Base-by-base conservation (phyloP, 139 green algal species). In the Chlorella sp. region DNA sequence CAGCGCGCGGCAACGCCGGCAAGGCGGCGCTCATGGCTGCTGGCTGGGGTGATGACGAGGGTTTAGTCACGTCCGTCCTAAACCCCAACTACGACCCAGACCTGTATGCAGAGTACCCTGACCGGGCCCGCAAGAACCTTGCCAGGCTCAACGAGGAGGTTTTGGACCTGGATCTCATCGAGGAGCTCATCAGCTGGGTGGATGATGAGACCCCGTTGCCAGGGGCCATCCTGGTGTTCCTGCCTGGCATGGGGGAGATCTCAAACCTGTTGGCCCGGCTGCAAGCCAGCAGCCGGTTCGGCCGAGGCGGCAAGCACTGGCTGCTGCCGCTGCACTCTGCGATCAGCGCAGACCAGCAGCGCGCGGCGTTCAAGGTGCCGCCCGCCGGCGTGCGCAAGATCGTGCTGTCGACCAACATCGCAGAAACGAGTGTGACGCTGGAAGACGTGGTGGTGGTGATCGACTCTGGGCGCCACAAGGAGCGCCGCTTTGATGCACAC, bases 381-480 rank as follows among this genome's bases (percentile, higher is more conserved):
- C 64, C 60, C 20, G 35, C 70, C 30, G 77, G 78, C 1, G 59
- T 84, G 70, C 78, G 78, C 70, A 81, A 84, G 67, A 66, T 97
- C 23, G 90, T 98, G 36, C 74, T 98, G 69, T 81, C 93, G 27
- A 98, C 94, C 67, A 98, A 98, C 85, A 98, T 98, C 55, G 95
- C 95, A 0, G 95, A 99, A 83, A 99, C 95, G 26, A 91, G 77
- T 31, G 79, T 99, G 34, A 98, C 94, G 0, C 96, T 98, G 69
- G 91, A 97, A 67, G 94, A 98, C 69, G 88, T 98, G 20, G 92
- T 97, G 29, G 93, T 87, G 60, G 94, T 98, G 23, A 82, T 98
- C 27, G 73, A 78, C 49, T 49, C 23, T 31, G 73, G 73, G 1
- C 31, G 32, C n/a, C 73, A 78, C 64, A 78, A 78, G 50, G 73